Conservation (phyloP, 1,284 basidiomycete genomes). For the Tranzscheliella williamsii region DNA sequence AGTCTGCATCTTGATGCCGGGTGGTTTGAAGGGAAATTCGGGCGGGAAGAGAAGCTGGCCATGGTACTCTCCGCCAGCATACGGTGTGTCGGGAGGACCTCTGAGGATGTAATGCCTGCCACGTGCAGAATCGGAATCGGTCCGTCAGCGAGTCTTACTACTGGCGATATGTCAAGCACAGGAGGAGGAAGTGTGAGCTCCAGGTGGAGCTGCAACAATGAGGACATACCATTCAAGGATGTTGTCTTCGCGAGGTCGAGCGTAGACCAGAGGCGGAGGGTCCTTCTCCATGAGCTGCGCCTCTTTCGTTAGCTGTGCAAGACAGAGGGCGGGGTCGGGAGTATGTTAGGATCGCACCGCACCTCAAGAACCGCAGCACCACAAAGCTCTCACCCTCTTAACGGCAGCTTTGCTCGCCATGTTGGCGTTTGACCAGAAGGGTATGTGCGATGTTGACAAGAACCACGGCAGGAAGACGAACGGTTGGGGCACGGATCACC, state of each 20-base stretch:
- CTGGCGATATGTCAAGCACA: too few species aligned
- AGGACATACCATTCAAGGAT: constrained; percentile 66
- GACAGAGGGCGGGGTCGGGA: background rate
- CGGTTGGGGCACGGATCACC: too few species aligned
- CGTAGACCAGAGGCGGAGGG: constrained; percentile 91
- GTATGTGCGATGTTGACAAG: background rate
- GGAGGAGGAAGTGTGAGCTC: constrained; percentile 4
- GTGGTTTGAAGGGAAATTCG: constrained; percentile 69
- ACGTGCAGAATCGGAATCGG: too few species aligned
- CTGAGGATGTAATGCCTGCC: constrained; percentile 67
- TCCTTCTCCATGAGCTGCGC: constrained; percentile 89
- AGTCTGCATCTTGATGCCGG: constrained; percentile 96
- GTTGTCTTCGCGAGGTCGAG: constrained; percentile 92
- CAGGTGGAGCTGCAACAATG: too few species aligned
- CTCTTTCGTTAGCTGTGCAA: constrained; percentile 78
- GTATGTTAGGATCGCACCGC: background rate
- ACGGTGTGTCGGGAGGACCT: constrained; percentile 89
- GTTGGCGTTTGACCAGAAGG: too few species aligned
- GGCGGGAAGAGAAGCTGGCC: constrained; percentile 68
- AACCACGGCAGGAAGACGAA: too few species aligned
- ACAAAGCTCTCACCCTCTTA: constrained; percentile 18
- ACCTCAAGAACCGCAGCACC: background rate
- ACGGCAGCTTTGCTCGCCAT: constrained; percentile 42
- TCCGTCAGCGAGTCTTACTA: too few species aligned
- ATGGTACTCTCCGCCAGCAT: constrained; percentile 89